A percentile compares a stretch with the other conserved stretches of the same genome.
These are phyloP conservation scores for Amanita pallidorosea DNA, from an alignment of 768 basidiomycete species.

Conservation along the genomic window DNA sequence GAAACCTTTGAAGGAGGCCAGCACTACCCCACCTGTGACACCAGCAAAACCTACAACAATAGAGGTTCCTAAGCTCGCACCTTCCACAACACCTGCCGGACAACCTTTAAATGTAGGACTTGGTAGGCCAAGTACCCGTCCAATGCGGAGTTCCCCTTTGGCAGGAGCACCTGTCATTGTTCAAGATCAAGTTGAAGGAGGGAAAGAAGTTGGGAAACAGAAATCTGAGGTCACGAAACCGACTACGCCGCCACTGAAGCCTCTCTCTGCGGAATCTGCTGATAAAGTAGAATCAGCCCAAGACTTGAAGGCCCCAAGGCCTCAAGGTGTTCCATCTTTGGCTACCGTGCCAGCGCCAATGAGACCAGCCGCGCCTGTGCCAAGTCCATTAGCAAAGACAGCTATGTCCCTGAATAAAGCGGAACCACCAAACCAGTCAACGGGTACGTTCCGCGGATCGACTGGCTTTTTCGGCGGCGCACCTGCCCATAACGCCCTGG, in stretches of 20 bases:
- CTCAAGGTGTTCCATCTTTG: conserved; percentile 40
- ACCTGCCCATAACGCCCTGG: neutral
- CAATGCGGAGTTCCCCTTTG: conserved; percentile 68
- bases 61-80: conserved; percentile 21
- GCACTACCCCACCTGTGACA: conserved; percentile 59
- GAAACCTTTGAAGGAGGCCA: conserved; percentile 25
- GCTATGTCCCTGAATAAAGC: neutral
- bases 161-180: conserved; percentile 41
- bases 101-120: conserved; percentile 33
- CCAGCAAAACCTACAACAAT: conserved; percentile 33
- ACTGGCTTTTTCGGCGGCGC: neutral
- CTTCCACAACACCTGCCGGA: conserved; percentile 17
- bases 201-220: conserved; percentile 7
- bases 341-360: conserved; percentile 14
- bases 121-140: conserved; percentile 53
- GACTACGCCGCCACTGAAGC: conserved; percentile 29
- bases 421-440: neutral
- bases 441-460: neutral
- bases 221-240: conserved; percentile 9
- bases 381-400: conserved; percentile 4
- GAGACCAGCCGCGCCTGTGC: neutral
- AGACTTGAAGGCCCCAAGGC: conserved; percentile 20
- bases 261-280: conserved; percentile 21
- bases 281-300: conserved; percentile 15
- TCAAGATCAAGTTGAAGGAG: conserved; percentile 32